phyloP scores from a whole-genome alignment of 768 basidiomycete species.

The Lactarius sp. region DNA sequence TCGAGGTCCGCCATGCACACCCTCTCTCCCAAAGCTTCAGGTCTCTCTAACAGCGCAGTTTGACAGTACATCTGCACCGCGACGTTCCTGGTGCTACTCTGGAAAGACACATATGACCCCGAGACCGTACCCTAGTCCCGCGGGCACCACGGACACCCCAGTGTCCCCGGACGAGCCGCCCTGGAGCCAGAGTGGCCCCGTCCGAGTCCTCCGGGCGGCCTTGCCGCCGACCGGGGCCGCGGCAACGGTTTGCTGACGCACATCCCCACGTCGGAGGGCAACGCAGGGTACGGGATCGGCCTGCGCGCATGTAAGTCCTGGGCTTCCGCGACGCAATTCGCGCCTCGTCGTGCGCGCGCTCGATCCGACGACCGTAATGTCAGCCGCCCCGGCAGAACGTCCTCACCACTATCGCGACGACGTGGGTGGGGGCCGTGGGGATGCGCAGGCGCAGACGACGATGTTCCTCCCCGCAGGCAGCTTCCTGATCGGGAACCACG shows the following conservation, averaged over 20 bases:
- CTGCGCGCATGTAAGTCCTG: conserved; percentile 46
- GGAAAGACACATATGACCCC: conserved; percentile 64
- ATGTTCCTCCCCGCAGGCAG: conserved; percentile 40
- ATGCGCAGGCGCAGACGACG: not conserved
- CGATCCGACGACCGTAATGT: conserved; percentile 45
- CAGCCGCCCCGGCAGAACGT: not conserved
- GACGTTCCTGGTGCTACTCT: conserved; percentile 86
- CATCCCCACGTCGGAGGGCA: conserved; percentile 80
- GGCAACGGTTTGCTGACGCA: conserved; percentile 93
- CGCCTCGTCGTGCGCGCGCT: conserved; percentile 65
- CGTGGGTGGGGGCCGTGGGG: not conserved
- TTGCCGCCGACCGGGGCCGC: conserved; percentile 87
- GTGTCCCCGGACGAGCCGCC: conserved; percentile 33
- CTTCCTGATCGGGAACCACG: conserved; percentile 93
- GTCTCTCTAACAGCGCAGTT: not conserved
- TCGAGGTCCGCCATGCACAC: conserved; percentile 50
- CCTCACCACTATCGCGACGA: not conserved
- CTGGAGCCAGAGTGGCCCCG: conserved; percentile 68
- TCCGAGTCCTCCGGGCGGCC: conserved; percentile 79
- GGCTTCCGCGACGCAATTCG: conserved; percentile 42
- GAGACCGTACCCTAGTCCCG: not conserved
- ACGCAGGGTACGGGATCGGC: conserved; percentile 79
- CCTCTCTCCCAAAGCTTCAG: too few species aligned
- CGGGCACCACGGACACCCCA: not conserved
- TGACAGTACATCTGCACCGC: conserved; percentile 89